Evolutionary conservation across 2,329 filamentous ascomycete genomes (phyloP), one percentile per base, ranked within the genome.

Genomic region (Leptosphaerulina australis): DNA sequence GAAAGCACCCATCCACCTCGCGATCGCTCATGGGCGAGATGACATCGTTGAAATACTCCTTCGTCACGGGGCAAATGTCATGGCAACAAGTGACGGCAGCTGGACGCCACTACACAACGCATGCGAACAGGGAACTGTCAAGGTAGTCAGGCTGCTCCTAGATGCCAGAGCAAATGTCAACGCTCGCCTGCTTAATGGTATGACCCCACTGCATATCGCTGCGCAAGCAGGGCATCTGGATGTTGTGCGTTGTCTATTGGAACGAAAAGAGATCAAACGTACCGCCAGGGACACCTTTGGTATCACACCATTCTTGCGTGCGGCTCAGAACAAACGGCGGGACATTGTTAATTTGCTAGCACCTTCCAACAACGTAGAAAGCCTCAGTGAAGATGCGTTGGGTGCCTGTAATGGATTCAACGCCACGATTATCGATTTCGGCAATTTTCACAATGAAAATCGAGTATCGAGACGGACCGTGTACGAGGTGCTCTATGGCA

Each of bases 241-340:
- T 5, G 58, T 73, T n/a, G 70, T 76, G 7, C 55, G 71, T n/a
- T 62, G 60, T 35, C 55, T 77, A 1, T 57, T 76, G 3, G 62
- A 69, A 29, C 53, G 68, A 9, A 67, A 63, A 14, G 70, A 70
- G 8, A 64, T 73, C 33, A 74, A 72, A 28, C 62, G 73, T 14
- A 57, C 67, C 5, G 66, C 69, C 2, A 73, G 74, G 54, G 77
- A 80, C 50, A 67, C 67, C 2, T 77, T 75, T 40, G 75, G 77
- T 10, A 74, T 73, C 22, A 77, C 76, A 1, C 74, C 75, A 0
- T 71, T 78, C 18, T 59, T 78, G 5, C 64, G 70, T 10, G 76
- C 76, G 5, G 76, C 76, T 10, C 70, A 70, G 37, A 70, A 70
- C 38, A 71, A 70, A 39, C 59, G 71, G 15, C 71, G 66, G 43